Evolutionary conservation across 495 filamentous ascomycete species (phyloP).

Genomic region (Daldinia bambusicola): DNA sequence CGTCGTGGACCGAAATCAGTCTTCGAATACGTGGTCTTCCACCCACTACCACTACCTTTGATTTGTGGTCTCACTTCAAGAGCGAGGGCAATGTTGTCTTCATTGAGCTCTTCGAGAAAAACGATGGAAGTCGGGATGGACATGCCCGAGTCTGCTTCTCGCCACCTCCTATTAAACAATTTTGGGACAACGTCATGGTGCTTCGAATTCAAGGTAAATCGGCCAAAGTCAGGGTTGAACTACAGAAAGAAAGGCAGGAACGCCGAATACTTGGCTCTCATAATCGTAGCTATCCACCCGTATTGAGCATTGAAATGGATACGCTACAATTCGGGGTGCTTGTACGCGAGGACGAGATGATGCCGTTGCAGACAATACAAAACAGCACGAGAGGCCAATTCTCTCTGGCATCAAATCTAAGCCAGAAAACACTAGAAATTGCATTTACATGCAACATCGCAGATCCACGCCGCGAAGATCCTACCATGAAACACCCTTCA

Average conservation of each 20-base stretch:
- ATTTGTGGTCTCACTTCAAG: conserved; percentile 45
- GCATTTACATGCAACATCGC: conserved; percentile 54
- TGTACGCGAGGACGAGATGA: conserved; percentile 49
- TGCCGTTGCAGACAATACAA: conserved; percentile 63
- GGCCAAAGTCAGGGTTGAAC: conserved; percentile 14
- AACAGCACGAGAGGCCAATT: conserved; percentile 16
- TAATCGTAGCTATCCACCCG: conserved; percentile 45
- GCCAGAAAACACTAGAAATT: conserved; percentile 55
- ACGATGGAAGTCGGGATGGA: conserved; percentile 9
- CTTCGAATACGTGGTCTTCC: conserved; percentile 47
- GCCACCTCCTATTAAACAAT: conserved; percentile 48
- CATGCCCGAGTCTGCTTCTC: conserved; percentile 50
- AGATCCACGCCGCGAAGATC: conserved; percentile 49
- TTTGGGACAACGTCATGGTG: conserved; percentile 34
- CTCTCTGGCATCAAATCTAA: conserved; percentile 57
- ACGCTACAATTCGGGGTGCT: conserved; percentile 64
- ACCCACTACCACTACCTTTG: conserved; percentile 29
- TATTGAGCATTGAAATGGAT: conserved; percentile 46
- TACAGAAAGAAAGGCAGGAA: conserved; percentile 9
- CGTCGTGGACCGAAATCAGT: conserved; percentile 29
- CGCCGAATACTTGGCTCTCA: conserved; percentile 14
- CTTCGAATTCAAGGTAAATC: conserved; percentile 22
- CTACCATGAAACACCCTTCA: conserved; percentile 27
- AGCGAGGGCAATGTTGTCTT: conserved; percentile 47
- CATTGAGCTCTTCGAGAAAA: conserved; percentile 49